Evolutionary conservation across 208 protist genomes (phyloP), one percentile per base, ranked within the genome.

Genomic region (Trypanosoma avium): DNA sequence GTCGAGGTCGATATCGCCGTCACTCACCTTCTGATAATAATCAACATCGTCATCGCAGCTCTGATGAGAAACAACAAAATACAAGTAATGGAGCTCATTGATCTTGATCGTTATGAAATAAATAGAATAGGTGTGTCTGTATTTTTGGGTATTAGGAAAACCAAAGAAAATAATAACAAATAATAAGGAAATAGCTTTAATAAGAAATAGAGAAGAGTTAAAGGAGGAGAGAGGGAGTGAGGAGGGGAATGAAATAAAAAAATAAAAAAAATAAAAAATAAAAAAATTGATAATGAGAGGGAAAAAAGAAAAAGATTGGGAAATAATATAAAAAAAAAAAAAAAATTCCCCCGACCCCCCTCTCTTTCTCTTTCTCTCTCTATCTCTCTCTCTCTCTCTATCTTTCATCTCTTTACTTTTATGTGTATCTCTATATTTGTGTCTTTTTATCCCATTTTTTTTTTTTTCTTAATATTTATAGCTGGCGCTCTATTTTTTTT

Each of bases 381-480:
- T n/a, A n/a, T n/a, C n/a, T n/a, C n/a, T n/a, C n/a, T n/a, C n/a
- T n/a, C n/a, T n/a, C n/a, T n/a, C n/a, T n/a, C n/a, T n/a, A n/a
- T n/a, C n/a, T n/a, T n/a, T n/a, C n/a, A n/a, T n/a, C n/a, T n/a
- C n/a, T n/a, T n/a, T n/a, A n/a, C n/a, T n/a, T n/a, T n/a, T n/a
- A n/a, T n/a, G n/a, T n/a, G n/a, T n/a, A n/a, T n/a, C n/a, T n/a
- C n/a, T n/a, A n/a, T n/a, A n/a, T n/a, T n/a, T n/a, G n/a, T n/a
- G n/a, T n/a, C n/a, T n/a, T 29, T 56, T 38, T 35, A 38, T 47
- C 55, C 5, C 43, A 36, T 48, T 66, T 58, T 42, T 56, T n/a
- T 67, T 53, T 50, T 69, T 69, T 63, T 35, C 27, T 49, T 57
- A n/a, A n/a, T n/a, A n/a, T n/a, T n/a, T n/a, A n/a, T n/a, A n/a